Base-by-base conservation (phyloP, 129 eudicot species). In the Calendula officinalis region DNA sequence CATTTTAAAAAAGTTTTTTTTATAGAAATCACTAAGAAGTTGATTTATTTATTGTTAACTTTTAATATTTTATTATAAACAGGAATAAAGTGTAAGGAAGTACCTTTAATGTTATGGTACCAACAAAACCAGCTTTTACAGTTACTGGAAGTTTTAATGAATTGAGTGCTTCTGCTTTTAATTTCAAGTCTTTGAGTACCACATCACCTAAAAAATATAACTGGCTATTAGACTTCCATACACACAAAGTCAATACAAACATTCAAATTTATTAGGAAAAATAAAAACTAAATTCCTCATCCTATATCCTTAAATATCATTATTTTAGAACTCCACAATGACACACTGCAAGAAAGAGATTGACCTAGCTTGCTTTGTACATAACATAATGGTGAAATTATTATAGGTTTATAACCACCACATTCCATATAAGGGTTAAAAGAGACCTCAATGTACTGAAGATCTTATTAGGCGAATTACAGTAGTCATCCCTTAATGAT, bases 41-140 rank as follows among this genome's bases (percentile, higher is more conserved):
- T 41, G 30, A 22, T 22, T 22, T 22, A 22, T 22, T 22, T 22
- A 22, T 22, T 22, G 30, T 22, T 22, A 22, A 22, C 30, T 22
- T 22, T 22, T 22, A 22, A 41, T 27, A 8, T 11, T 49, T 52
- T 61, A 48, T 45, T 63, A 36, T 15, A 50, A 50, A 7, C 64
- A 65, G 45, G 45, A 59, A 64, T 34, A 36, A 51, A 53, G 34
- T 5, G 15, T 58, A 49, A 4, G 33, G 48, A 65, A 53, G 57
- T 84, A 87, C 98, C 99, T 92, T 83, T 17, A 92, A 74, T 52
- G 99, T 92, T 85, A 92, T 88, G 45, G 95, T 81, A 48, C 99
- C 99, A 65, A 92, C 84, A 67, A 92, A 83, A 62, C 99, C 99
- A 75, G 95, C 89, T 77, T 88, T 92, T 40, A 88, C 99, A 0